A percentile compares a stretch with the other conserved stretches of the same genome.
Evolutionary conservation across 139 green algal genomes (phyloP).

Genomic region (Astrephomene gubernaculifera): DNA sequence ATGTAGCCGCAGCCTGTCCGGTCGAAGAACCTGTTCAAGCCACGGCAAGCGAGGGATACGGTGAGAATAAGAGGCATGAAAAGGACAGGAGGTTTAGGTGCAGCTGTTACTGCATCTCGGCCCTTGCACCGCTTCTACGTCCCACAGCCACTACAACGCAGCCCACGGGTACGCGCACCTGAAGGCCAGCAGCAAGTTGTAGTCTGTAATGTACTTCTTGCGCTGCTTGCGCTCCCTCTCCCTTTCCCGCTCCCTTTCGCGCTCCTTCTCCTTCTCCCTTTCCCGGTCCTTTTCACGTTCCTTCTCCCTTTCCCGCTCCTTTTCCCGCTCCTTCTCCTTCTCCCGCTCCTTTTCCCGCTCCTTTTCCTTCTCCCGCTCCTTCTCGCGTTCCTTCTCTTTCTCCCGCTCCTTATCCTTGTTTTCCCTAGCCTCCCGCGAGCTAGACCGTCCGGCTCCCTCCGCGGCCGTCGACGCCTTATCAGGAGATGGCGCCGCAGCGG

Average conservation of each 20-base stretch:
- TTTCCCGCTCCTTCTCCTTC: background rate
- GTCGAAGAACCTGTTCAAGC: constrained; percentile 67
- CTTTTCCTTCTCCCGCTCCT: background rate
- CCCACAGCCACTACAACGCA: no score
- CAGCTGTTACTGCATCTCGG: no score
- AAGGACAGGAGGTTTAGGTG: no score
- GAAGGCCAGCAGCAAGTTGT: constrained; percentile 53
- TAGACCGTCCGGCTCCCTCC: background rate
- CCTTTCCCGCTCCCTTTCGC: background rate
- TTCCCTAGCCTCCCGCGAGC: constrained; percentile 13
- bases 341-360: background rate
- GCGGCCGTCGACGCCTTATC: constrained; percentile 10
- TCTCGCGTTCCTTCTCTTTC: background rate
- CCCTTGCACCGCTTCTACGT: no score
- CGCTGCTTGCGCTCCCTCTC: constrained; percentile 13
- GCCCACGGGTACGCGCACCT: no score
- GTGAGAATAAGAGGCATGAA: background rate
- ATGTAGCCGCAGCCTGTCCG: constrained; percentile 70
- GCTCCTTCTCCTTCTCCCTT: background rate
- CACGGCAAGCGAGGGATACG: background rate
- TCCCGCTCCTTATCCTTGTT: background rate
- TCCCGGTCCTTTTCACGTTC: constrained; percentile 15
- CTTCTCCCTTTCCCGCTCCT: constrained; percentile 41
- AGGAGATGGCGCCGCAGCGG: background rate
- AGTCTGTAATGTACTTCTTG: constrained; percentile 40